Evolutionary conservation across 2,329 filamentous ascomycete species (phyloP).

Genomic region (Tolypocladium endophyticum): DNA sequence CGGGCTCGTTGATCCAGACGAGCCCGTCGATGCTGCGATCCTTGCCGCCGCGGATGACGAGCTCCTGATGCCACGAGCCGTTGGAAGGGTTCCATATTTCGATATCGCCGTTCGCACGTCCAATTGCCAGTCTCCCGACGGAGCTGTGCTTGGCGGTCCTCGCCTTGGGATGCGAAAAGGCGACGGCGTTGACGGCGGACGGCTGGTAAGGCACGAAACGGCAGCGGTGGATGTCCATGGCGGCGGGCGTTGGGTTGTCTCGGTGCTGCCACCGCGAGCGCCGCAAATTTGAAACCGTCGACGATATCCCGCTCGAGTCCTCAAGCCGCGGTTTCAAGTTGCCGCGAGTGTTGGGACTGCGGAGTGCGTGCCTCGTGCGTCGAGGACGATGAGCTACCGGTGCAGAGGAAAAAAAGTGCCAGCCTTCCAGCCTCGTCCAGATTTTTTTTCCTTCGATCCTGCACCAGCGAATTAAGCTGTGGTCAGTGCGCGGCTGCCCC

Average conservation of each 20-base stretch:
- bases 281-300: neutral
- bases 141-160: conserved; percentile 36
- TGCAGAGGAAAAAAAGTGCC: conserved; percentile 17
- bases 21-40: conserved; percentile 84
- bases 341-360: neutral
- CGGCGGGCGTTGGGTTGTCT: neutral
- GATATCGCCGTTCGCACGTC: conserved; percentile 88
- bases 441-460: conserved; percentile 19
- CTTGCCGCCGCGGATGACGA: conserved; percentile 70
- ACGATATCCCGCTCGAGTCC: neutral
- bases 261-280: neutral
- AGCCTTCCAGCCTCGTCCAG: conserved; percentile 15
- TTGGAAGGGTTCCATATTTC: conserved; percentile 91
- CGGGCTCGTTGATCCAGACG: conserved; percentile 80
- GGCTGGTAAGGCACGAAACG: conserved; percentile 91
- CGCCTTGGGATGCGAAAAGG: conserved; percentile 69
- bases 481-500: conserved; percentile 22
- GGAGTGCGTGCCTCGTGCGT: neutral
- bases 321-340: neutral
- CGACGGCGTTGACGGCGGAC: conserved; percentile 85
- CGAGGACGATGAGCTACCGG: neutral
- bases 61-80: conserved; percentile 83
- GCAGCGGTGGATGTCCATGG: conserved; percentile 93
- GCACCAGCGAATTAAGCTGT: conserved; percentile 18
- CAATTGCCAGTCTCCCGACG: conserved; percentile 70